Conservation (phyloP, 208 protist genomes). For the Trypanosoma rangeli region DNA sequence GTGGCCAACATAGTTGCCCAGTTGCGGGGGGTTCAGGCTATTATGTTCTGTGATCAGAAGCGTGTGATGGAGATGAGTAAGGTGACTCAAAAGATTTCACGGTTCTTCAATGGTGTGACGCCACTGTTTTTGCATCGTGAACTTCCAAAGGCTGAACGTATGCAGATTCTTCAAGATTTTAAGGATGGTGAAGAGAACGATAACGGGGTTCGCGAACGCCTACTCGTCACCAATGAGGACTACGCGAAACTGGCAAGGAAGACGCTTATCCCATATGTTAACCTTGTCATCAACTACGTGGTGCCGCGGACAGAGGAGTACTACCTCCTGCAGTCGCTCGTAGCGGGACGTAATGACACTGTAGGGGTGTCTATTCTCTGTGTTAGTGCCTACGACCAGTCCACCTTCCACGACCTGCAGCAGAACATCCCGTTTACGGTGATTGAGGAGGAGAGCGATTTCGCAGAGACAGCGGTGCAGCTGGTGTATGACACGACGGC, state of each 20-base stretch:
- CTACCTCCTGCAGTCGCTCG: constrained; percentile 84
- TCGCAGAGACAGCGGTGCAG: constrained; percentile 60
- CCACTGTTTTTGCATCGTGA: constrained; percentile 80
- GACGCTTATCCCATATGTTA: constrained; percentile 88
- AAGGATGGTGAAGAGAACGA: constrained; percentile 84
- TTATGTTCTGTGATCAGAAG: constrained; percentile 86
- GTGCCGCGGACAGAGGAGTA: constrained; percentile 82
- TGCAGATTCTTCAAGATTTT: constrained; percentile 75
- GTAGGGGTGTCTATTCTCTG: constrained; percentile 82
- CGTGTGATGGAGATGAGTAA: constrained; percentile 83
- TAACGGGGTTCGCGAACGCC: constrained; percentile 79
- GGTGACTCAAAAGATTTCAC: constrained; percentile 38
- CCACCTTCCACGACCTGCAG: constrained; percentile 46
- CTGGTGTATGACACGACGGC: constrained; percentile 80
- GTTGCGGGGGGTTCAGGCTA: constrained; percentile 87
- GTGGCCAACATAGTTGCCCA: constrained; percentile 82
- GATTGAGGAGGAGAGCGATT: constrained; percentile 66
- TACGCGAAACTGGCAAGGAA: constrained; percentile 91
- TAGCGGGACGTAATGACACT: constrained; percentile 77
- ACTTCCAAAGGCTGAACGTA: constrained; percentile 75
- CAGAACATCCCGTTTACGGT: constrained; percentile 67
- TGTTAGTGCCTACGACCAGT: constrained; percentile 55
- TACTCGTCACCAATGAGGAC: constrained; percentile 89
- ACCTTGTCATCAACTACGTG: constrained; percentile 88
- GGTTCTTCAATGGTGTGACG: constrained; percentile 77